Conservation (phyloP, 192 early-diverging fungal genomes). For the Backusella parvicylindrica region DNA sequence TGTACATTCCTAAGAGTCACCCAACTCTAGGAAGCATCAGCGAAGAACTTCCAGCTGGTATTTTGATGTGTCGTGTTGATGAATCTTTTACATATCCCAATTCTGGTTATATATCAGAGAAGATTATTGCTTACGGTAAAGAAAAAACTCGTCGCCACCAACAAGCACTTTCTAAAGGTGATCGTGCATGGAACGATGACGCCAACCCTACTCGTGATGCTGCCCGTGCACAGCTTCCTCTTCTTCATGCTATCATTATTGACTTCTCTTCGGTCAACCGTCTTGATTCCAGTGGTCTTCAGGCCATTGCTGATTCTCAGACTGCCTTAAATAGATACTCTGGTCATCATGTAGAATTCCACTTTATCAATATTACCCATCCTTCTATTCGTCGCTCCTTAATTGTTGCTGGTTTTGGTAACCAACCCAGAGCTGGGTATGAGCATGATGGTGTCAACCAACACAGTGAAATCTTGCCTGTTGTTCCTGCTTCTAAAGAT, state of each 20-base stretch:
- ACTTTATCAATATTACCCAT: slow-evolving; percentile 30
- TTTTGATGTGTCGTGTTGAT: slow-evolving; percentile 69
- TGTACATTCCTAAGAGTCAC: slow-evolving; percentile 25
- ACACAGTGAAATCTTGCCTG: slow-evolving; percentile 24
- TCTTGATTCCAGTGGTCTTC: slow-evolving; percentile 36
- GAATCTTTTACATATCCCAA: slow-evolving; percentile 78
- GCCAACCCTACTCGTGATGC: slow-evolving; percentile 30
- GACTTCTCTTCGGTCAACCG: slow-evolving; percentile 33
- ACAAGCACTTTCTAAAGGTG: slow-evolving; percentile 12
- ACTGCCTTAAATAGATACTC: slow-evolving; percentile 25
- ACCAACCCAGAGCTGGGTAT: not conserved
- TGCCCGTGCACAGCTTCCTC: slow-evolving; percentile 13
- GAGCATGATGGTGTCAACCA: not conserved
- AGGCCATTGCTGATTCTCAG: slow-evolving; percentile 31
- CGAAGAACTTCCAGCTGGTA: slow-evolving; percentile 47
- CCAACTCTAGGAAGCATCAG: slow-evolving; percentile 25
- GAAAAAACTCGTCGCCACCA: slow-evolving; percentile 18
- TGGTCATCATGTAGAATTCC: slow-evolving; percentile 33
- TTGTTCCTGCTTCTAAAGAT: slow-evolving; percentile 23
- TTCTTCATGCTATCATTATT: slow-evolving; percentile 27
- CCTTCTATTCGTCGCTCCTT: slow-evolving; percentile 23
- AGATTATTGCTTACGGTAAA: slow-evolving; percentile 42
- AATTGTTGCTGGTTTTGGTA: slow-evolving; percentile 32
- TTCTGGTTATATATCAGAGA: slow-evolving; percentile 51
- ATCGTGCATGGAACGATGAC: slow-evolving; percentile 33